Conservation (phyloP, 331 rosid species). For the Erythrophleum ivorense region DNA sequence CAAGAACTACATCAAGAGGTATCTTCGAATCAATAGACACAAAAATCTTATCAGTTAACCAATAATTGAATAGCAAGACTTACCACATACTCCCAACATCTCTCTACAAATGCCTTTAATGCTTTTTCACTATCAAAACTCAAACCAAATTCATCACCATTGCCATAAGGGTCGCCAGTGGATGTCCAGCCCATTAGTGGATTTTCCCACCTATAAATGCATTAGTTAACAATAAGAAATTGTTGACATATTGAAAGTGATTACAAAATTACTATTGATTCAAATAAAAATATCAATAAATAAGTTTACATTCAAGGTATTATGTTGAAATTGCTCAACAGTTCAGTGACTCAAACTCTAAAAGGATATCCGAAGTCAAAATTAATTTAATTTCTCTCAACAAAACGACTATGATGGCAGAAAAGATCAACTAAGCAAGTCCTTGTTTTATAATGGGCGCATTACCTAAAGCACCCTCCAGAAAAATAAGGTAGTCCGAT, state of each 20-base stretch:
- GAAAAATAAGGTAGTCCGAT: too few species aligned
- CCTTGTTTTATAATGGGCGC: too few species aligned
- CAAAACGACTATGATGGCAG: too few species aligned
- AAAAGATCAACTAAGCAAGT: too few species aligned
- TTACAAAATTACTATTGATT: conserved; percentile 12
- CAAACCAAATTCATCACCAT: conserved; percentile 88
- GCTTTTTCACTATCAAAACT: conserved; percentile 85
- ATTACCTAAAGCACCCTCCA: too few species aligned
- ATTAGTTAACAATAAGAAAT: conserved; percentile 28
- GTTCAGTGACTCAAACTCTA: not conserved
- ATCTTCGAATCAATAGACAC: conserved; percentile 27
- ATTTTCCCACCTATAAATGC: conserved; percentile 87
- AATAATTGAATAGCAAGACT: conserved; percentile 33
- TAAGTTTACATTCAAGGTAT: not conserved
- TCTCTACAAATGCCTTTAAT: conserved; percentile 86
- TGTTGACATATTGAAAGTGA: conserved; percentile 2
- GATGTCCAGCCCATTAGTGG: conserved; percentile 99
- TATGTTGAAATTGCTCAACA: conserved; percentile 19
- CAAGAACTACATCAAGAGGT: not conserved
- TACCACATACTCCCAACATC: conserved; percentile 95
- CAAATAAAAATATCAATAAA: not conserved
- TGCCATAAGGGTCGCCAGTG: conserved; percentile 93
- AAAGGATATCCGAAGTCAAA: conserved; percentile 16
- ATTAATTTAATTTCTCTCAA: not conserved
- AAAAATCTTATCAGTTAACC: not conserved